These are phyloP conservation scores for Monoraphidium neglectum DNA, from an alignment of 139 green algal genomes.

Conservation along the genomic window DNA sequence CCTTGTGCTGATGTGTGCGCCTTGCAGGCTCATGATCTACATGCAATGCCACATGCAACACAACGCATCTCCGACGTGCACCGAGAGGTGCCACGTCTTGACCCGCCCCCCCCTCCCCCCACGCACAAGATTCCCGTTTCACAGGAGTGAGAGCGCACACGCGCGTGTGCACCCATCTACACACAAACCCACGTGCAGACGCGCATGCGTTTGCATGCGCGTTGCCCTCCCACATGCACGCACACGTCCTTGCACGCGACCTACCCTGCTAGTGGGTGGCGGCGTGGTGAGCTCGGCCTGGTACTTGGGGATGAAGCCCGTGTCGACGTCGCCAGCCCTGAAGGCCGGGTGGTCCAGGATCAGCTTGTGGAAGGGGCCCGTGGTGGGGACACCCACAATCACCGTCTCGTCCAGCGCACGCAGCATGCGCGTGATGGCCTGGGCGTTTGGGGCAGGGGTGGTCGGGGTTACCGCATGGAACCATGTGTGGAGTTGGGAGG, in stretches of 20 bases:
- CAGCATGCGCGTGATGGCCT: slow-evolving; percentile 85
- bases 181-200: not conserved
- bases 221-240: too few species aligned
- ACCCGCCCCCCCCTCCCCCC: too few species aligned
- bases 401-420: slow-evolving; percentile 77
- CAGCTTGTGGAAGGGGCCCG: slow-evolving; percentile 87
- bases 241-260: not conserved
- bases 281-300: slow-evolving; percentile 69
- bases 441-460: not conserved
- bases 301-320: slow-evolving; percentile 91
- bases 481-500: not conserved
- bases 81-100: too few species aligned
- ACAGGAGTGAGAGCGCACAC: too few species aligned
- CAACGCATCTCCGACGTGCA: too few species aligned
- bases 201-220: not conserved
- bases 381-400: slow-evolving; percentile 87
- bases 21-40: too few species aligned
- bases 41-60: too few species aligned
- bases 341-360: slow-evolving; percentile 80
- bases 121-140: too few species aligned
- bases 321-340: slow-evolving; percentile 70
- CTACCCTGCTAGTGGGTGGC: slow-evolving; percentile 43
- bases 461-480: too few species aligned
- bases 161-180: not conserved
- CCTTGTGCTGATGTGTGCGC: too few species aligned